phyloP scores from a whole-genome alignment of 2,329 filamentous ascomycete genomes.

The Colletotrichum paranaense region DNA sequence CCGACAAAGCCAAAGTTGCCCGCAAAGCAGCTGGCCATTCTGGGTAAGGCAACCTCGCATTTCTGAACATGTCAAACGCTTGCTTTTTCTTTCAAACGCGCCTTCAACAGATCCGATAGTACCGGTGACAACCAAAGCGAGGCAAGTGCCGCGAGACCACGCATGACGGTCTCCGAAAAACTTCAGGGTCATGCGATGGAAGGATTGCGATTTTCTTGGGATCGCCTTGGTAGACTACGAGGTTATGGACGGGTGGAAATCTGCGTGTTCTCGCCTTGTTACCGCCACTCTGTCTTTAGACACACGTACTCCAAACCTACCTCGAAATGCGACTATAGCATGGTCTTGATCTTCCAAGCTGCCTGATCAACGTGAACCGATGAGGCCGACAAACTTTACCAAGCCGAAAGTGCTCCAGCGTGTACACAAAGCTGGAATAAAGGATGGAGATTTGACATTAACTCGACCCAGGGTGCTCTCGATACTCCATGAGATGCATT shows the following conservation, averaged over 20 bases:
- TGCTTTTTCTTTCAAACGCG: conserved; percentile 8
- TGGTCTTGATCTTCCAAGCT: conserved; percentile 33
- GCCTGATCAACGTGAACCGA: conserved; percentile 34
- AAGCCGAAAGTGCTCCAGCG: conserved; percentile 21
- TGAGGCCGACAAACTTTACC: conserved; percentile 1
- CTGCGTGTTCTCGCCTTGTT: conserved; percentile 13
- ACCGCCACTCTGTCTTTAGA: conserved; percentile 21
- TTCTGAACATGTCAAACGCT: conserved; percentile 24
- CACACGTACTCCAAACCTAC: conserved; percentile 26
- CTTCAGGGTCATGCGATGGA: background rate
- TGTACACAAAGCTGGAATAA: background rate
- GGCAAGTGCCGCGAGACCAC: conserved; percentile 30
- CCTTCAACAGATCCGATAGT: background rate
- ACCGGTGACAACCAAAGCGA: background rate
- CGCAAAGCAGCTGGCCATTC: conserved; percentile 79
- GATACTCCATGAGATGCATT: background rate
- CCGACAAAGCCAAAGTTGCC: conserved; percentile 72
- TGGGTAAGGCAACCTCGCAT: conserved; percentile 66
- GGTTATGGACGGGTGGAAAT: conserved; percentile 1
- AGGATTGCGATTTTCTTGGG: background rate
- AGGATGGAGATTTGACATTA: background rate
- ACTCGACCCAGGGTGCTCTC: background rate
- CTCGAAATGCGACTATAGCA: conserved; percentile 24
- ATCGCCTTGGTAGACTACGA: background rate
- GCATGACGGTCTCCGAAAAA: background rate